phyloP scores from a whole-genome alignment of 2,329 filamentous ascomycete genomes.

The Tolypocladium tundrense region DNA sequence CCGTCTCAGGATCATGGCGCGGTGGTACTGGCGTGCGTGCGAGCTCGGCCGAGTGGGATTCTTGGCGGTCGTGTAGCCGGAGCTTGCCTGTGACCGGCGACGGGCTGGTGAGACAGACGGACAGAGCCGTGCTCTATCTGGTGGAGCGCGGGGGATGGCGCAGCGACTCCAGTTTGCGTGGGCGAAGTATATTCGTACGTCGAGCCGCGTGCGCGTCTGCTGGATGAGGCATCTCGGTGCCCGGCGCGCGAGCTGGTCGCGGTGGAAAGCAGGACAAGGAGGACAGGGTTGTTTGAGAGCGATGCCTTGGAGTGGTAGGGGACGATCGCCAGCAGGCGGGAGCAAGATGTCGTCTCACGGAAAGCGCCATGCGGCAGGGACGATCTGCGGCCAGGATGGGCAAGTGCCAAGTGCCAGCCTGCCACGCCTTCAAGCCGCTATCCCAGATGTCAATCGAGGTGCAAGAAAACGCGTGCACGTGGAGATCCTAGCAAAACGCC shows the following conservation, averaged over 20 bases:
- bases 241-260: background rate
- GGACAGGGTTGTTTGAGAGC: background rate
- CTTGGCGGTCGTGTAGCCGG: background rate
- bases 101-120: background rate
- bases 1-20: background rate
- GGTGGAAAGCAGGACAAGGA: background rate
- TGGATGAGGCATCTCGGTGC: background rate
- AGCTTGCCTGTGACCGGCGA: background rate
- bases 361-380: background rate
- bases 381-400: background rate
- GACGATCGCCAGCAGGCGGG: background rate
- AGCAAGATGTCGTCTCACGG: background rate
- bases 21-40: background rate
- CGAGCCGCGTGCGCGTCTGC: background rate
- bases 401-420: background rate
- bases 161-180: background rate
- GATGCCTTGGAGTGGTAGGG: background rate
- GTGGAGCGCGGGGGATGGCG: background rate
- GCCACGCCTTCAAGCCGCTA: background rate
- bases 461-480: background rate
- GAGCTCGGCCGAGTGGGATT: background rate
- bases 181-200: background rate
- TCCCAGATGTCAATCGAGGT: background rate
- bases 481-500: background rate
- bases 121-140: background rate